These are phyloP conservation scores for Macrolepiota dolichaula DNA, from an alignment of 768 basidiomycete species.

Conservation along the genomic window DNA sequence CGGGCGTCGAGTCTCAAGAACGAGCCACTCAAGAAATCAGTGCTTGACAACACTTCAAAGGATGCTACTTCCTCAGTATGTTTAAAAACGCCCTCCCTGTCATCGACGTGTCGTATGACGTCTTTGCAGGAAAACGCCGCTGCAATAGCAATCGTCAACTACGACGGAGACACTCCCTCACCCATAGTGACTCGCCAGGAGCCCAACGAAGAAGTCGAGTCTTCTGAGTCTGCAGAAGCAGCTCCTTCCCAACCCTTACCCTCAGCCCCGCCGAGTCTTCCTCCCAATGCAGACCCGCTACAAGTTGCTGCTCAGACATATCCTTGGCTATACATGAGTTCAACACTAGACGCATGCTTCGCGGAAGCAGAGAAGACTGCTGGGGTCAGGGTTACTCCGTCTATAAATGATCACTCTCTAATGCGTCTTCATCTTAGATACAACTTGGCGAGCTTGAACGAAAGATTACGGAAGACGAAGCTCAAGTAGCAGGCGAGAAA, in stretches of 20 bases:
- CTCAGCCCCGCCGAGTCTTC: constrained; percentile 18
- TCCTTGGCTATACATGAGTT: constrained; percentile 60
- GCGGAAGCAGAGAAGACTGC: constrained; percentile 34
- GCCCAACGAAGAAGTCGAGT: neutral
- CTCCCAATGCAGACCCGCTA: constrained; percentile 33
- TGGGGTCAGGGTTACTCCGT: constrained; percentile 21
- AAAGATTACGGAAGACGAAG: constrained; percentile 35
- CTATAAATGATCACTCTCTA: neutral
- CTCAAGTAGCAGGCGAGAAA: constrained; percentile 36
- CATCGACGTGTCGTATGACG: neutral
- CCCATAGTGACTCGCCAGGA: neutral
- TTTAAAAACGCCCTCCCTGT: neutral
- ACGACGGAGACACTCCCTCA: neutral
- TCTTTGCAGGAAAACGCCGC: neutral
- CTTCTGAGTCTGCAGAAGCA: neutral
- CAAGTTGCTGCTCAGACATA: constrained; percentile 51
- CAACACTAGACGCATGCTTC: constrained; percentile 51
- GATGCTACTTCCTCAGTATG: neutral
- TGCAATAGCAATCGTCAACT: neutral
- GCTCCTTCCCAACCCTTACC: neutral
- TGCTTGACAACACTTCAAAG: neutral
- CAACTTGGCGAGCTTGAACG: constrained; percentile 31
- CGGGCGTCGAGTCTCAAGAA: neutral
- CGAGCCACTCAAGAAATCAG: neutral
- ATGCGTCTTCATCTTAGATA: constrained; percentile 23